Percentiles rank a stretch among this genome's conserved stretches.
These are phyloP conservation scores for Rhizophagus clarus DNA, from an alignment of 192 early-diverging fungal species.

Conservation along the genomic window DNA sequence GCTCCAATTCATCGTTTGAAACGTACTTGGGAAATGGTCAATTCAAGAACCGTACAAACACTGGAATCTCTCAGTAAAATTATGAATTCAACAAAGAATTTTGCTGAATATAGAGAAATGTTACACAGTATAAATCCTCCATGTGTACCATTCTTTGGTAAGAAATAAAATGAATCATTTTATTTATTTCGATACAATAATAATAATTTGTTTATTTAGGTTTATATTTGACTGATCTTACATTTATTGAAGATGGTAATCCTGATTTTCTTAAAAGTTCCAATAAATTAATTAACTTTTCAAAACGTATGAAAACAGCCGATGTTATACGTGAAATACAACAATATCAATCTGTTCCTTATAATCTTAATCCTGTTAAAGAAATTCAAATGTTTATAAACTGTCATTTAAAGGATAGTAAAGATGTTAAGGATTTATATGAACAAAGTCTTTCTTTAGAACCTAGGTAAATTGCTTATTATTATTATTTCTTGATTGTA, in stretches of 20 bases:
- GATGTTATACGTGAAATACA: slow-evolving; percentile 91
- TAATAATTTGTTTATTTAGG: slow-evolving; percentile 37
- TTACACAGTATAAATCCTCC: slow-evolving; percentile 84
- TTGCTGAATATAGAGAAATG: slow-evolving; percentile 78
- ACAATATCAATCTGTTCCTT: slow-evolving; percentile 86
- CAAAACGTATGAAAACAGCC: slow-evolving; percentile 86
- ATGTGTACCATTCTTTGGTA: slow-evolving; percentile 78
- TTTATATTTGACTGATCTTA: slow-evolving; percentile 87
- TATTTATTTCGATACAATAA: not conserved
- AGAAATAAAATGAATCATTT: not conserved
- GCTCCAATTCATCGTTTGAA: slow-evolving; percentile 89
- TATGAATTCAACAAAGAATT: slow-evolving; percentile 87
- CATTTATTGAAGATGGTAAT: slow-evolving; percentile 94
- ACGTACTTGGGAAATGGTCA: slow-evolving; percentile 84
- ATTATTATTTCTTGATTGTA: slow-evolving; percentile 1
- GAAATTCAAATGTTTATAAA: slow-evolving; percentile 86
- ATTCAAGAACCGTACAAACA: slow-evolving; percentile 55
- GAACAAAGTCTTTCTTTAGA: slow-evolving; percentile 77
- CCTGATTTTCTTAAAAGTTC: slow-evolving; percentile 67
- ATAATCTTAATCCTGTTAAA: slow-evolving; percentile 73
- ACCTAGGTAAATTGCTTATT: slow-evolving; percentile 60
- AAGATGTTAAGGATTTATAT: slow-evolving; percentile 77
- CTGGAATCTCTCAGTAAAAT: slow-evolving; percentile 69
- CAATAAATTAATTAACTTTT: slow-evolving; percentile 86
- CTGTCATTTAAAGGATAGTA: slow-evolving; percentile 64